Conservation (phyloP, 2,329 filamentous ascomycete genomes). For the Venturia asperata region DNA sequence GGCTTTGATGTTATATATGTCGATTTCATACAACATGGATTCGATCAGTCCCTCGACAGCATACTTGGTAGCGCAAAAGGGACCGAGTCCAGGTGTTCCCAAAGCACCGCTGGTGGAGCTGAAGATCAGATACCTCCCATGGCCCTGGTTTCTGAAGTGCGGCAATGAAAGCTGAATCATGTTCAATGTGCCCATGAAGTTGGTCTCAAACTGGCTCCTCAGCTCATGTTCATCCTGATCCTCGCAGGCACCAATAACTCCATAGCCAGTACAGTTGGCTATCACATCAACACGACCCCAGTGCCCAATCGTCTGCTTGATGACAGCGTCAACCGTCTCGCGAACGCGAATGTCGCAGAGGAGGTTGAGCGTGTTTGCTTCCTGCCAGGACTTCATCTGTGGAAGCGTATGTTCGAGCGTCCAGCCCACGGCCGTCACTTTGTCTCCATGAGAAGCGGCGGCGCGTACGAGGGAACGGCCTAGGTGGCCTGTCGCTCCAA, state of each 20-base stretch:
- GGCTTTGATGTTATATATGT: constrained; percentile 84
- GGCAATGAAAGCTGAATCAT: constrained; percentile 85
- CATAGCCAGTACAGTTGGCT: constrained; percentile 90
- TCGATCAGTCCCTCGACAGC: constrained; percentile 93
- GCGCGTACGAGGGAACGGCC: constrained; percentile 81
- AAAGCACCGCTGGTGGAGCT: constrained; percentile 85
- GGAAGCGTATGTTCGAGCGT: constrained; percentile 67
- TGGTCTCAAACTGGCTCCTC: constrained; percentile 93
- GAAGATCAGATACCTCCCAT: constrained; percentile 86
- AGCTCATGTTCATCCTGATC: constrained; percentile 95
- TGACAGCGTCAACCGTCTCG: constrained; percentile 65
- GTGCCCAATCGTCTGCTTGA: constrained; percentile 61
- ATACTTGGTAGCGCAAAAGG: constrained; percentile 96
- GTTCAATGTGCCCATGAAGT: constrained; percentile 91
- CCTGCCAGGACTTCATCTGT: constrained; percentile 64
- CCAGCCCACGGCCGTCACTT: constrained; percentile 79
- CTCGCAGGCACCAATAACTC: constrained; percentile 86
- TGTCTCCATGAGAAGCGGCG: constrained; percentile 71
- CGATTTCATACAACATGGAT: constrained; percentile 92
- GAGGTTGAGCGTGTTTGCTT: constrained; percentile 62
- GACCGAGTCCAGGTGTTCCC: constrained; percentile 87
- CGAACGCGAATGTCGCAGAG: constrained; percentile 84
- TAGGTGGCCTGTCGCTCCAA: constrained; percentile 96
- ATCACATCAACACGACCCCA: constrained; percentile 84
- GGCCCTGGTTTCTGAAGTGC: constrained; percentile 69